phyloP scores from a whole-genome alignment of 2,329 filamentous ascomycete species.

The Trichoderma polysporum region DNA sequence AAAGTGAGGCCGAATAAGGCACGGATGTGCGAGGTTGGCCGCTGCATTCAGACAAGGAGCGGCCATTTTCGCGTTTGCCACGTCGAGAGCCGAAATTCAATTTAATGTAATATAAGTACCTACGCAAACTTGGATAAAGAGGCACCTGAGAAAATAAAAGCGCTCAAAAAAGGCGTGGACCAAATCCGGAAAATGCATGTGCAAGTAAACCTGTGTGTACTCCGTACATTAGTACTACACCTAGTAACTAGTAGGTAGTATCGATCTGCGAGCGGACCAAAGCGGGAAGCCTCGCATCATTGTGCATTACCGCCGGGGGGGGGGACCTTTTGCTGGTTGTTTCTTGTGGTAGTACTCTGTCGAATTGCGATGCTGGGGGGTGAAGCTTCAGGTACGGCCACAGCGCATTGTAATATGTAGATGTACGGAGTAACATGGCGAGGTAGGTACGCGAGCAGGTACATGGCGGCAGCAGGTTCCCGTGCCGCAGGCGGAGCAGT shows the following conservation, averaged over 20 bases:
- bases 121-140: neutral
- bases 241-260: no score
- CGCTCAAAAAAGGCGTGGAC: neutral
- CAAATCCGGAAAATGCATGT: neutral
- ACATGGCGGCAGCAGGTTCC: neutral
- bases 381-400: constrained; percentile 1
- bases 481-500: neutral
- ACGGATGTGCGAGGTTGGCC: constrained; percentile 4
- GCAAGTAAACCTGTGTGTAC: neutral
- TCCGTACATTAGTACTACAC: no score
- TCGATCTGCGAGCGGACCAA: neutral
- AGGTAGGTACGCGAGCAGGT: neutral
- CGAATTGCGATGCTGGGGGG: neutral
- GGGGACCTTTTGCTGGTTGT: neutral
- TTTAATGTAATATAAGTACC: neutral
- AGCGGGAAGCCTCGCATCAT: constrained; percentile 1
- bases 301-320: neutral
- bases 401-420: neutral
- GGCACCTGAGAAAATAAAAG: no score
- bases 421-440: neutral
- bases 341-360: constrained; percentile 10
- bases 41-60: constrained; percentile 4
- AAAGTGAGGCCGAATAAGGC: constrained; percentile 8
- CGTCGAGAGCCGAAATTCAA: constrained; percentile 1
- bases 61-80: neutral